phyloP scores from a whole-genome alignment of 2,329 filamentous ascomycete genomes.

The Cadophora gregata region DNA sequence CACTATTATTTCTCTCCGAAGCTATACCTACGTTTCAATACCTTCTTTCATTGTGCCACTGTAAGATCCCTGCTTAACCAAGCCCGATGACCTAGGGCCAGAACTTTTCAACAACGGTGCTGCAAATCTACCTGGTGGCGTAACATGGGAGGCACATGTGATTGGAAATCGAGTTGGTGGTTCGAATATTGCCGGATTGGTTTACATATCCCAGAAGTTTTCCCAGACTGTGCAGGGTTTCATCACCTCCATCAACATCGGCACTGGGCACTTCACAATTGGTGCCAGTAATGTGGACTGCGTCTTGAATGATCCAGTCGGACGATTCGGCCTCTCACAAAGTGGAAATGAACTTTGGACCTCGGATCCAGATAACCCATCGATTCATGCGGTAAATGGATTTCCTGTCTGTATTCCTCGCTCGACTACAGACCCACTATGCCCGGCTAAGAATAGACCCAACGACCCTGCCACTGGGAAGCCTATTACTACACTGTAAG shows the following conservation, averaged over 20 bases:
- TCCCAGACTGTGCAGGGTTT: slow-evolving; percentile 32
- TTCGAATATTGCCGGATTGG: slow-evolving; percentile 31
- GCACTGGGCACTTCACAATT: slow-evolving; percentile 31
- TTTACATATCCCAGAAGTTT: slow-evolving; percentile 35
- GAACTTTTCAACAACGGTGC: slow-evolving; percentile 33
- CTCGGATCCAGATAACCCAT: slow-evolving; percentile 55
- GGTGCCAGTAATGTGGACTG: slow-evolving; percentile 20
- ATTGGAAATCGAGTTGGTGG: slow-evolving; percentile 29
- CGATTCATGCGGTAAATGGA: slow-evolving; percentile 54
- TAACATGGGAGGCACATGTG: slow-evolving; percentile 32
- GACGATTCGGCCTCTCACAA: slow-evolving; percentile 50
- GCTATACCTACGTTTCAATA: no score
- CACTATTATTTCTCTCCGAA: no score
- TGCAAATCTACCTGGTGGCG: slow-evolving; percentile 27
- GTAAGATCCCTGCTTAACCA: no score
- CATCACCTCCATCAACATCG: slow-evolving; percentile 32
- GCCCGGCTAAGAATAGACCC: slow-evolving; percentile 47
- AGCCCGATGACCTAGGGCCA: background rate
- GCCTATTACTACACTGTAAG: slow-evolving; percentile 6
- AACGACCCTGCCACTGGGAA: background rate
- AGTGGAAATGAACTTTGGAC: slow-evolving; percentile 50
- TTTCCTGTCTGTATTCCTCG: slow-evolving; percentile 60
- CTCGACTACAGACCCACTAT: slow-evolving; percentile 46
- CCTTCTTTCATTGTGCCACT: no score
- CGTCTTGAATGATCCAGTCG: slow-evolving; percentile 52